Conservation (phyloP, 768 basidiomycete genomes). For the Terana coerulea region DNA sequence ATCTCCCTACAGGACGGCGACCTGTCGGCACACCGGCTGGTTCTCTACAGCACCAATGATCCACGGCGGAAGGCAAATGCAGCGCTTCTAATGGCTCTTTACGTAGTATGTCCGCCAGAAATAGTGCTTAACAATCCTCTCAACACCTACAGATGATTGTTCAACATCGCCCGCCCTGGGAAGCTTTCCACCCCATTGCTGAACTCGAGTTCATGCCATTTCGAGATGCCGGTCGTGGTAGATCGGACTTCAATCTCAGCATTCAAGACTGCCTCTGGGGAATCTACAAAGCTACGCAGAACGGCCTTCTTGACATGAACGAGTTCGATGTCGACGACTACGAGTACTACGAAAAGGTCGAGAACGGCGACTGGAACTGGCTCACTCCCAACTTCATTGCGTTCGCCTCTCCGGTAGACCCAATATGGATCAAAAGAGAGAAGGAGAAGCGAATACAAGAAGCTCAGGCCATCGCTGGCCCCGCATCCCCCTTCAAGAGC, state of each 20-base stretch:
- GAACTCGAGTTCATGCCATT: slow-evolving; percentile 93
- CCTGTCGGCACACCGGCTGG: slow-evolving; percentile 66
- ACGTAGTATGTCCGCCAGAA: slow-evolving; percentile 59
- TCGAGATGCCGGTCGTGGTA: slow-evolving; percentile 90
- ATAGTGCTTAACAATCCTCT: neutral
- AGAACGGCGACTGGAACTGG: slow-evolving; percentile 97
- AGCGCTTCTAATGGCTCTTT: slow-evolving; percentile 90
- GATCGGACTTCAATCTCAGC: slow-evolving; percentile 88
- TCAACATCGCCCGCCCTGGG: slow-evolving; percentile 84
- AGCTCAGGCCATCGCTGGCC: slow-evolving; percentile 13
- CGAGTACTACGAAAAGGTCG: slow-evolving; percentile 92
- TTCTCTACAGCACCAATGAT: slow-evolving; percentile 86
- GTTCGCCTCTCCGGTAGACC: slow-evolving; percentile 88
- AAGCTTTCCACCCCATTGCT: slow-evolving; percentile 92
- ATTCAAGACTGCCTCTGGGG: slow-evolving; percentile 93
- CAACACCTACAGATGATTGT: slow-evolving; percentile 77
- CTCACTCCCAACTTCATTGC: slow-evolving; percentile 89
- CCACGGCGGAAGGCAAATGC: slow-evolving; percentile 90
- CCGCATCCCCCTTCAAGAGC: slow-evolving; percentile 20
- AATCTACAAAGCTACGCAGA: slow-evolving; percentile 87
- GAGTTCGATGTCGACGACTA: slow-evolving; percentile 93
- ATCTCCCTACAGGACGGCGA: slow-evolving; percentile 59
- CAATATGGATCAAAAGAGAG: slow-evolving; percentile 72
- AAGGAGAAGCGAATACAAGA: slow-evolving; percentile 53
- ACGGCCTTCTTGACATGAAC: slow-evolving; percentile 90